These are phyloP conservation scores for Tetradesmus lagerheimii DNA, from an alignment of 139 green algal genomes.

Conservation along the genomic window DNA sequence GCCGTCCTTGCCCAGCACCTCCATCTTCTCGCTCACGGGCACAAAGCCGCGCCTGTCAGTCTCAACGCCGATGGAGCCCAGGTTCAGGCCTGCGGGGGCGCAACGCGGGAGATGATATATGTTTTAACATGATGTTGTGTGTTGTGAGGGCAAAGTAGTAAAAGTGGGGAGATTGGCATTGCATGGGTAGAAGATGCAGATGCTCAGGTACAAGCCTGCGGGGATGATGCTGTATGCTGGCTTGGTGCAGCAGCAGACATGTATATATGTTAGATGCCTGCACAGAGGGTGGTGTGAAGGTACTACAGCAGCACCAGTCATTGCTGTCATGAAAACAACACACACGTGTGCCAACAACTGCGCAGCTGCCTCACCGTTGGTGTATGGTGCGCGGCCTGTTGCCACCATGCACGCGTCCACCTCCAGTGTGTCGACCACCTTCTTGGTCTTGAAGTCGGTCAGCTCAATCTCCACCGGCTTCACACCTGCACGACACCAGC, in stretches of 20 bases:
- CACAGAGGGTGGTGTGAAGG: no score
- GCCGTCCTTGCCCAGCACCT: slow-evolving; percentile 78
- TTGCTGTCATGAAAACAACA: no score
- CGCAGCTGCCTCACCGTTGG: slow-evolving; percentile 53
- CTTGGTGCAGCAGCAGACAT: no score
- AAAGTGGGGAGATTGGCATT: neutral
- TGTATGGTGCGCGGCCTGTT: slow-evolving; percentile 84
- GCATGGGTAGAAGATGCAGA: no score
- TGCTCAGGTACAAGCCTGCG: no score
- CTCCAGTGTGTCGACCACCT: slow-evolving; percentile 96
- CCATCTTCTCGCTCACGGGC: slow-evolving; percentile 96
- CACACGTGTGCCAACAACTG: no score
- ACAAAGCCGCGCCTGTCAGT: slow-evolving; percentile 95
- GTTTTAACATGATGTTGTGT: no score
- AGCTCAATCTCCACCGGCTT: slow-evolving; percentile 98
- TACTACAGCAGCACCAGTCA: no score
- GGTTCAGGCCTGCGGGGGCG: slow-evolving; percentile 84
- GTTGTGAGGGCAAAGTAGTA: no score
- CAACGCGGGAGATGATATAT: no score
- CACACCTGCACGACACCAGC: slow-evolving; percentile 78
- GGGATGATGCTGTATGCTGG: no score
- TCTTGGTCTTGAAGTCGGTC: slow-evolving; percentile 98
- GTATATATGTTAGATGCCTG: no score
- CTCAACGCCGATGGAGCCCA: slow-evolving; percentile 81
- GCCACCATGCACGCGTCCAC: slow-evolving; percentile 96